Evolutionary conservation across 805 yeast species (phyloP).

Genomic region (Saturnispora gosingensis): DNA sequence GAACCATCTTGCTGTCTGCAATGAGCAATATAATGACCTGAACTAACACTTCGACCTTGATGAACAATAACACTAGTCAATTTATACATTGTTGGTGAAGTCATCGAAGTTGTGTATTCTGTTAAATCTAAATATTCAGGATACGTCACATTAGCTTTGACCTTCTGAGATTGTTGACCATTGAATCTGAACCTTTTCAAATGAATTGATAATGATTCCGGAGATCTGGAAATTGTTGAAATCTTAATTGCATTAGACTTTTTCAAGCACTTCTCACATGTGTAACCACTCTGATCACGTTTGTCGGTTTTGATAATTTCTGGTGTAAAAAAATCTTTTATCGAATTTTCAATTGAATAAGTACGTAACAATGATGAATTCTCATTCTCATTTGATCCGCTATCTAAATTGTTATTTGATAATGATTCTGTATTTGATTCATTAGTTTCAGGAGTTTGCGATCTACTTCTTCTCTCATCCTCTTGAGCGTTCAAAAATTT

Average conservation of each 20-base stretch:
- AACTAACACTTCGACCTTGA: slow-evolving; percentile 84
- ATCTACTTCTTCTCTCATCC: slow-evolving; percentile 18
- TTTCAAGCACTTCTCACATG: slow-evolving; percentile 77
- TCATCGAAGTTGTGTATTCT: slow-evolving; percentile 41
- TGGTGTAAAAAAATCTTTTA: slow-evolving; percentile 72
- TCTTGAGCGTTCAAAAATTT: slow-evolving; percentile 23
- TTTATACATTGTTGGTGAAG: slow-evolving; percentile 51
- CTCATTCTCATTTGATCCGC: not conserved
- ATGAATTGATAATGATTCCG: slow-evolving; percentile 82
- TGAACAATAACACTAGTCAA: slow-evolving; percentile 82
- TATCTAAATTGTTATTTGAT: not conserved
- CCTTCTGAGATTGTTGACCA: slow-evolving; percentile 66
- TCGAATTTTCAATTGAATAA: slow-evolving; percentile 65
- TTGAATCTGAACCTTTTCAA: slow-evolving; percentile 86
- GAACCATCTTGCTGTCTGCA: slow-evolving; percentile 86
- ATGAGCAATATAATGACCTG: slow-evolving; percentile 90
- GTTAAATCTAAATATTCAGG: slow-evolving; percentile 70
- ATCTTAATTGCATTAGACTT: slow-evolving; percentile 71
- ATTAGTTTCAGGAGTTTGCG: slow-evolving; percentile 19
- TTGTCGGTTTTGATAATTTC: slow-evolving; percentile 67
- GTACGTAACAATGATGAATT: slow-evolving; percentile 4
- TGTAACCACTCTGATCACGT: slow-evolving; percentile 66
- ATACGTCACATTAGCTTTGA: slow-evolving; percentile 78
- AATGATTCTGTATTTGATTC: not conserved
- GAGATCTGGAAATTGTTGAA: slow-evolving; percentile 67